Evolutionary conservation across 805 yeast species (phyloP), one percentile per base, ranked within the genome.

Genomic region (Clavispora carvajalis): DNA sequence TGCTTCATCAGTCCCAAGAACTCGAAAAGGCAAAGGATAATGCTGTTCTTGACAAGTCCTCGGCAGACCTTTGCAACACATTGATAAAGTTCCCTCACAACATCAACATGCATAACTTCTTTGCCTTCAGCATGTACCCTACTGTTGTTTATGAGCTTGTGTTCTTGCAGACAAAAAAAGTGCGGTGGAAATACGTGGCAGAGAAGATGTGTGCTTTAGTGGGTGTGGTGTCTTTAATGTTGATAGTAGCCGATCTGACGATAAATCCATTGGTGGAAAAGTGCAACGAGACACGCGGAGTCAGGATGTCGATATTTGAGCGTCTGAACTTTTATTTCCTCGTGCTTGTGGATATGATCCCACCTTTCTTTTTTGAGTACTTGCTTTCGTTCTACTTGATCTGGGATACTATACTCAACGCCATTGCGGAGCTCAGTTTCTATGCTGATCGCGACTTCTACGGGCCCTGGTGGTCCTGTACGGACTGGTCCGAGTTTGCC

Each of bases 381-480:
- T 53, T 93, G 38, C 65, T 93, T 42, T 81, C 78, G 0, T 93
- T 90, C 63, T 90, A 85, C 58, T 67, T 93, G 46, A 93, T 95
- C 46, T 95, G 99, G 99, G 98, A 93, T 54, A 82, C 91, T 5
- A 91, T 91, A 37, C 68, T 90, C 52, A 91, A 90, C 56, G 83
- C 85, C 18, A 76, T 95, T 52, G 98, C 96, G 0, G 99, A 93
- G 59, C 67, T 91, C 28, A 82, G 95, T 12, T 57, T 73, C 38
- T 95, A 82, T 63, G 96, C 87, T 4, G 97, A 93, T 59, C 77
- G 99, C 37, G 85, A 85, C 49, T 93, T 93, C 61, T 93, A 95
- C 57, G 91, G 95, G 3, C 85, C 88, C 33, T 95, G 99, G 99
- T 93, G 99, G 99, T 87, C 90, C 52, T 85, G 95, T 46, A 79